Evolutionary conservation across 2,329 filamentous ascomycete genomes (phyloP).

Genomic region (Nothophoma quercina): DNA sequence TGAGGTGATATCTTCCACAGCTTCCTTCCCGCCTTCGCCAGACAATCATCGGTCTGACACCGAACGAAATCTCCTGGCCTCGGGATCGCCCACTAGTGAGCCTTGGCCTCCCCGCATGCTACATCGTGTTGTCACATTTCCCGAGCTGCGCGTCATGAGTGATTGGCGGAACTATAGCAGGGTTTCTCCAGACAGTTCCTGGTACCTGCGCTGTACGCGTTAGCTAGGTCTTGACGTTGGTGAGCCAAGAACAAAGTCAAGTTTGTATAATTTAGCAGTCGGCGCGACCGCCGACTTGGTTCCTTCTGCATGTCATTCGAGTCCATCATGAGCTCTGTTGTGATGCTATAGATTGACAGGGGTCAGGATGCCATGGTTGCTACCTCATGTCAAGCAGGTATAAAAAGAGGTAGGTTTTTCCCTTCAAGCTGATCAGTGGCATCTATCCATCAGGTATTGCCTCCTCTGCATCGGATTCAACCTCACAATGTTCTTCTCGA

Average conservation of each 20-base stretch:
- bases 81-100: slow-evolving; percentile 1
- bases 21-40: background rate
- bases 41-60: background rate
- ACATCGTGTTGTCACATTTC: background rate
- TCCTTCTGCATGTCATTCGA: background rate
- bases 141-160: background rate
- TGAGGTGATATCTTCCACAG: background rate
- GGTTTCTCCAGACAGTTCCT: too few species aligned
- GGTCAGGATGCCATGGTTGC: too few species aligned
- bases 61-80: background rate
- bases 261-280: background rate
- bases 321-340: too few species aligned
- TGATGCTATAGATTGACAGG: too few species aligned
- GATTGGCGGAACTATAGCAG: background rate
- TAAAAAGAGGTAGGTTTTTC: too few species aligned
- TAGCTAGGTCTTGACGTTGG: background rate
- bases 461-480: too few species aligned
- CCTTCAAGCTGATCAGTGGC: too few species aligned
- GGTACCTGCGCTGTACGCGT: too few species aligned
- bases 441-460: too few species aligned
- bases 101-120: slow-evolving; percentile 1
- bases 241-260: slow-evolving; percentile 1
- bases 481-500: background rate
- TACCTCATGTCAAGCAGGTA: background rate
- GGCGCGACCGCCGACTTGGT: background rate